A percentile compares a stretch with the other conserved stretches of the same genome.
These are phyloP conservation scores for Ilyonectria mors-panacis DNA, from an alignment of 2,329 filamentous ascomycete species.

Conservation along the genomic window DNA sequence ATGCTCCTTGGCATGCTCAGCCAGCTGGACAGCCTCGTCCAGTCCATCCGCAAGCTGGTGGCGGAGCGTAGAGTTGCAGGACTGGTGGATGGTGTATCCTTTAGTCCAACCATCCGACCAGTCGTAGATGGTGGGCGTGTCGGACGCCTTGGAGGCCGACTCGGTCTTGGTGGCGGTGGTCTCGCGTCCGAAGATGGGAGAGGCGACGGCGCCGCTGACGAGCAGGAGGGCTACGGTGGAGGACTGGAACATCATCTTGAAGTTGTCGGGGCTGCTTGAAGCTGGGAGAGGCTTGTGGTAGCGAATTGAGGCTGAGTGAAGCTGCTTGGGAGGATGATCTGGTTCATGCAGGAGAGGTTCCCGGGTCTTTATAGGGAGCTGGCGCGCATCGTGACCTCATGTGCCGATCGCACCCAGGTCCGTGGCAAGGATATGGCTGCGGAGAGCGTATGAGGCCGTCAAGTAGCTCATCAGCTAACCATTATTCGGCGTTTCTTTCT, in stretches of 20 bases:
- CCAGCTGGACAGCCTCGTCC: constrained; percentile 70
- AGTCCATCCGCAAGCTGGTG: constrained; percentile 70
- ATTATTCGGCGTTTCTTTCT: not conserved
- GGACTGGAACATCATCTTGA: constrained; percentile 49
- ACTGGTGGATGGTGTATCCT: constrained; percentile 70
- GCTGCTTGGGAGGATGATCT: constrained; percentile 34
- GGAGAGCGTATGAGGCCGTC: not conserved
- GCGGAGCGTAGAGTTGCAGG: constrained; percentile 75
- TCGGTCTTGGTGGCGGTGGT: constrained; percentile 41
- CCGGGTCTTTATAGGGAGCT: constrained; percentile 41
- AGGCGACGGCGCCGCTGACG: constrained; percentile 46
- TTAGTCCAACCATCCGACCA: constrained; percentile 53
- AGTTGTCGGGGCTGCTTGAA: constrained; percentile 14
- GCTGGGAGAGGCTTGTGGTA: constrained; percentile 1
- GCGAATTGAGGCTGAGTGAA: constrained; percentile 29
- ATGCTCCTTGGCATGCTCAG: constrained; percentile 74
- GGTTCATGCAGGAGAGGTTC: constrained; percentile 24
- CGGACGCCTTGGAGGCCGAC: constrained; percentile 35
- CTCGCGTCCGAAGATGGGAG: constrained; percentile 47
- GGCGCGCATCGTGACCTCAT: constrained; percentile 1
- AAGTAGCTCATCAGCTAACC: constrained; percentile 1
- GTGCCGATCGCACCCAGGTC: constrained; percentile 11
- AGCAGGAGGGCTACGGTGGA: constrained; percentile 44
- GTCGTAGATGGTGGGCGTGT: constrained; percentile 47
- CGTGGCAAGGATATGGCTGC: constrained; percentile 4